Conservation (phyloP, 495 filamentous ascomycete species). For the Trichoderma asperelloides region DNA sequence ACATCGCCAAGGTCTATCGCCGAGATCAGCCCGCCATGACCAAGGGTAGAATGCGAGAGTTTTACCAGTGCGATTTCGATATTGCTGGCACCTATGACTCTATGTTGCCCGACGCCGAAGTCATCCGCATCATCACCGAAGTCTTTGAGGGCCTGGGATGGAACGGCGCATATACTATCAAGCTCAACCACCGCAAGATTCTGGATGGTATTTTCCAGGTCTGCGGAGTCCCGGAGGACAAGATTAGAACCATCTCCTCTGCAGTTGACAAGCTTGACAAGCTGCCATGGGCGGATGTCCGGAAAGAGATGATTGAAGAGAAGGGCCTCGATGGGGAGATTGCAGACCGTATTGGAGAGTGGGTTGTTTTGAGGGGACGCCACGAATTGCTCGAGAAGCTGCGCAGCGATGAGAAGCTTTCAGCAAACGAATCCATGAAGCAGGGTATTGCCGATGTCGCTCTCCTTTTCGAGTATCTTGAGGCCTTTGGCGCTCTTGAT, state of each 20-base stretch:
- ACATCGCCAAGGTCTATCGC: slow-evolving; percentile 83
- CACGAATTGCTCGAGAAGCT: slow-evolving; percentile 61
- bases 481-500: slow-evolving; percentile 61
- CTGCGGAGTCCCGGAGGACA: slow-evolving; percentile 77
- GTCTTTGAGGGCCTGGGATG: slow-evolving; percentile 77
- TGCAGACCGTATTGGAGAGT: slow-evolving; percentile 80
- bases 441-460: slow-evolving; percentile 75
- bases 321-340: slow-evolving; percentile 69
- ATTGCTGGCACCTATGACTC: slow-evolving; percentile 82
- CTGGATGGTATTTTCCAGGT: slow-evolving; percentile 88
- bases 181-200: slow-evolving; percentile 92
- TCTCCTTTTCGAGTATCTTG: slow-evolving; percentile 71
- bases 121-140: slow-evolving; percentile 73
- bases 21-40: slow-evolving; percentile 72
- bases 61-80: slow-evolving; percentile 98
- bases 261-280: slow-evolving; percentile 98
- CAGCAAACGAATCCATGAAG: slow-evolving; percentile 61
- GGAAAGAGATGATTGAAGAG: slow-evolving; percentile 85
- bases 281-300: slow-evolving; percentile 79
- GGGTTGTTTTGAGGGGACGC: slow-evolving; percentile 59
- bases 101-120: slow-evolving; percentile 97
- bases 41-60: slow-evolving; percentile 89
- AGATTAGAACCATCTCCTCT: slow-evolving; percentile 77
- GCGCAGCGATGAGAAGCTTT: slow-evolving; percentile 51
- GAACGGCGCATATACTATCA: slow-evolving; percentile 65